Base-by-base conservation (phyloP, 1,139 yeast species). In the Hansenula anomala region DNA sequence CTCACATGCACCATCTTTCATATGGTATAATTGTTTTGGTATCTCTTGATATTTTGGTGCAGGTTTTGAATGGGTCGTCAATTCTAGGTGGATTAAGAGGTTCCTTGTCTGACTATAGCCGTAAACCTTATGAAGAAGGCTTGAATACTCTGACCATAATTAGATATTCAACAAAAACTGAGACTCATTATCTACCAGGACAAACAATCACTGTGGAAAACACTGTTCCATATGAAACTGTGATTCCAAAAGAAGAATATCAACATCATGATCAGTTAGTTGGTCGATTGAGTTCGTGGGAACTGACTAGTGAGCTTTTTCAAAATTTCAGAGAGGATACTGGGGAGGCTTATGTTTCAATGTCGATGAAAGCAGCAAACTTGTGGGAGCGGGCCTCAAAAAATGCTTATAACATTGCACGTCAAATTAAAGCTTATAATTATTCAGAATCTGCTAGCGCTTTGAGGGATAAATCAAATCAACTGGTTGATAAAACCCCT, bases 101-200 rank as follows among this genome's bases (percentile, higher is more conserved):
- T 7, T 18, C 30, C 13, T 8, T 13, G 3, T 16, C 6, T 18
- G 7, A 11, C 11, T 6, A 6, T 28, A n/a, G 2, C 13, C 10
- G 11, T 4, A 4, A 3, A n/a, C n/a, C n/a, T 28, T 15, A 28
- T 10, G 30, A 27, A 6, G 31, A 33, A 19, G 9, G n/a, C 17
- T 16, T n/a, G 14, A 30, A 39, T n/a, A 31, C 38, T 16, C 29
- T 44, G 18, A 45, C 46, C 6, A 30, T 46, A 12, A 40, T 43
- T 10, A 42, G 34, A 25, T 46, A 38, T 28, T 33, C 41, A 6
- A 45, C 49, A 2, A 39, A 41, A 34, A 48, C 52, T 16, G 40
- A 41, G 29, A 46, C 50, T 2, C 32, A 24, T 28, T 39, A 36
- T 29, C n/a, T 37, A 4, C 40, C 44, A 9, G 40, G 32, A 4